A percentile compares a stretch with the other conserved stretches of the same genome.
These are phyloP conservation scores for Xylariaceae sp. DNA, from an alignment of 2,329 filamentous ascomycete species.

Conservation along the genomic window DNA sequence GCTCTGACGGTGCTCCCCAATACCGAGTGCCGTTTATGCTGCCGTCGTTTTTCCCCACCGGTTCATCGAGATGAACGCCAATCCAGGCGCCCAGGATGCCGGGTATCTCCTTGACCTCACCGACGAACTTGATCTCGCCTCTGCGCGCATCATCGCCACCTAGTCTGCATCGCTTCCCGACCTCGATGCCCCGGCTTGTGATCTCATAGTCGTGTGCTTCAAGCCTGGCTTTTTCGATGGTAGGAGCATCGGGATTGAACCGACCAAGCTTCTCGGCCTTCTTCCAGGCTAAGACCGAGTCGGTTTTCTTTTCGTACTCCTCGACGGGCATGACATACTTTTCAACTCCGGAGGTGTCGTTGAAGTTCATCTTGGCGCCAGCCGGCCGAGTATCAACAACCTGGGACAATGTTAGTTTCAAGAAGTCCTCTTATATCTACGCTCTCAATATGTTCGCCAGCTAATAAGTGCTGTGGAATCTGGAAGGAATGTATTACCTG, in stretches of 20 bases:
- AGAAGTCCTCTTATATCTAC: background rate
- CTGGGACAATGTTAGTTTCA: constrained; percentile 41
- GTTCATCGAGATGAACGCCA: constrained; percentile 70
- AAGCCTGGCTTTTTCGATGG: constrained; percentile 66
- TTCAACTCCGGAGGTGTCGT: constrained; percentile 71
- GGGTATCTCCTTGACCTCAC: constrained; percentile 68
- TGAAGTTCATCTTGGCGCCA: constrained; percentile 70
- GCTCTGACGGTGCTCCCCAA: constrained; percentile 57
- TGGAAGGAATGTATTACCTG: constrained; percentile 54
- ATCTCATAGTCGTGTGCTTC: constrained; percentile 65
- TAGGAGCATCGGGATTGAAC: constrained; percentile 81
- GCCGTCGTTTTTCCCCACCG: constrained; percentile 77
- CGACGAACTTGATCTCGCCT: constrained; percentile 66
- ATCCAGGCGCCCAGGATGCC: constrained; percentile 62
- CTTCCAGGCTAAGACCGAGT: constrained; percentile 94
- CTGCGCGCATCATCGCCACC: constrained; percentile 63
- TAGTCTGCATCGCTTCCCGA: constrained; percentile 59
- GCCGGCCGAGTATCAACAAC: constrained; percentile 74
- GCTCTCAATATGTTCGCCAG: background rate
- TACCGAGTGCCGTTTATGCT: constrained; percentile 62
- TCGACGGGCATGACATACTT: constrained; percentile 86
- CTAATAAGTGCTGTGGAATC: background rate
- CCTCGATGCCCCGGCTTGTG: constrained; percentile 58
- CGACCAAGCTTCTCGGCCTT: constrained; percentile 90
- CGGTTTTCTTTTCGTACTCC: constrained; percentile 78